These are phyloP conservation scores for Cymodocea nodosa DNA, from an alignment of 116 monocot genomes.

Conservation along the genomic window DNA sequence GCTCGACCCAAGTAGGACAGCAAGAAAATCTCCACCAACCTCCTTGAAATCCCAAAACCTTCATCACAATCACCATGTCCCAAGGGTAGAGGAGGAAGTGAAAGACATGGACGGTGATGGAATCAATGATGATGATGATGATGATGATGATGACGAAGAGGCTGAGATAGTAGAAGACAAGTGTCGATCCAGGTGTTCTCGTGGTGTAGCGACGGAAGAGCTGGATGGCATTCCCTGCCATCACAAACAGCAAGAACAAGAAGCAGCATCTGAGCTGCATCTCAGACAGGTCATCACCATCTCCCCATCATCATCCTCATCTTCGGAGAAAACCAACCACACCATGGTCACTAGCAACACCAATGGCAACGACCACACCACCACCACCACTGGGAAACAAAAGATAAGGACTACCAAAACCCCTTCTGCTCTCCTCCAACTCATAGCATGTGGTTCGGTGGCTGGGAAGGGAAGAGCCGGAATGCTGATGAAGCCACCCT, in stretches of 20 bases:
- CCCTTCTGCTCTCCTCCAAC: slow-evolving; percentile 64
- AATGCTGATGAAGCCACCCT: not conserved
- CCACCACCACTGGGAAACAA: not conserved
- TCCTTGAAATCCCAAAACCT: not conserved
- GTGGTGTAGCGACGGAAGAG: slow-evolving; percentile 36
- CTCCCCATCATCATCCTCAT: slow-evolving; percentile 69
- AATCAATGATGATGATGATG: slow-evolving; percentile 12
- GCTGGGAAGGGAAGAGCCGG: slow-evolving; percentile 15
- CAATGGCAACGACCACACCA: not conserved
- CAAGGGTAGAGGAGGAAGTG: not conserved
- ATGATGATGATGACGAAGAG: slow-evolving; percentile 13
- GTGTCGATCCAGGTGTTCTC: slow-evolving; percentile 12
- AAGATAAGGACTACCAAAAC: slow-evolving; percentile 1
- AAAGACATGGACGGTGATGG: slow-evolving; percentile 9
- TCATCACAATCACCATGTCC: slow-evolving; percentile 2
- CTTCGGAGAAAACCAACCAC: slow-evolving; percentile 42
- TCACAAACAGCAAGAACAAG: slow-evolving; percentile 9
- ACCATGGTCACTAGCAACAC: not conserved
- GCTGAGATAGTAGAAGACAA: slow-evolving; percentile 3
- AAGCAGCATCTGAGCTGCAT: slow-evolving; percentile 32
- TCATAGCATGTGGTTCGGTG: slow-evolving; percentile 66
- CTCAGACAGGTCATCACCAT: slow-evolving; percentile 16
- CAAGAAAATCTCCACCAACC: not conserved
- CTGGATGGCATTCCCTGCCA: not conserved
- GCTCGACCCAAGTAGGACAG: slow-evolving; percentile 2